Evolutionary conservation across 2,329 filamentous ascomycete species (phyloP).

Genomic region (Sphaceloma murrayae): DNA sequence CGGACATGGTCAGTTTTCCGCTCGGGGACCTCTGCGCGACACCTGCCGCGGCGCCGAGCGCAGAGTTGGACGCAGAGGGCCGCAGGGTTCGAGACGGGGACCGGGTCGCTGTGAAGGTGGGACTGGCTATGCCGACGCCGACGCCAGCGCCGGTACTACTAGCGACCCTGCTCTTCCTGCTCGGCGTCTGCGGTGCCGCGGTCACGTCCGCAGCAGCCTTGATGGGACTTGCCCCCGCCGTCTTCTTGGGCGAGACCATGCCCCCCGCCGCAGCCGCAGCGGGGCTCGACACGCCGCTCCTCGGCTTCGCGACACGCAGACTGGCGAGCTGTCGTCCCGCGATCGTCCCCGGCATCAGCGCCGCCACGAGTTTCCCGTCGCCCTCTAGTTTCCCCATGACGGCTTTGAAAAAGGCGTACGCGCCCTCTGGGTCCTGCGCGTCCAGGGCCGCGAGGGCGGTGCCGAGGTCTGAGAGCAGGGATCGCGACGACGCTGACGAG

Average conservation of each 20-base stretch:
- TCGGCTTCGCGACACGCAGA: constrained; percentile 21
- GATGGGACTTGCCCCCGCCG: no score
- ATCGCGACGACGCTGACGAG: constrained; percentile 53
- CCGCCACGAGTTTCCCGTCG: constrained; percentile 53
- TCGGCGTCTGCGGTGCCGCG: not conserved
- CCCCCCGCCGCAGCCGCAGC: no score
- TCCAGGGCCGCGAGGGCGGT: constrained; percentile 81
- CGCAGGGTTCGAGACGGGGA: no score
- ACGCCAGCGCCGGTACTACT: constrained; percentile 5
- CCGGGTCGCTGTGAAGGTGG: not conserved
- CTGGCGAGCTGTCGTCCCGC: constrained; percentile 30
- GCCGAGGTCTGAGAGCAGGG: constrained; percentile 71
- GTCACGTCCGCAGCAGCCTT: no score
- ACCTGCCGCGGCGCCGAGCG: no score
- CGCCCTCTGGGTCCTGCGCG: constrained; percentile 78
- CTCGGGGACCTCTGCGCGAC: constrained; percentile 33
- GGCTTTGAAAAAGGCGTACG: constrained; percentile 72
- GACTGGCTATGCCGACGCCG: not conserved
- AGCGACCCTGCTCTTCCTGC: not conserved
- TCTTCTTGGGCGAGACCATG: constrained; percentile 19
- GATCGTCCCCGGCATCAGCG: constrained; percentile 32
- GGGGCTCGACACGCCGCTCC: constrained; percentile 17
- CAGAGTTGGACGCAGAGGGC: no score
- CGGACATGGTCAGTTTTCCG: constrained; percentile 63
- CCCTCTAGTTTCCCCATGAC: constrained; percentile 64